Conservation (phyloP, 2,329 filamentous ascomycete genomes). For the Trichoderma afroharzianum region DNA sequence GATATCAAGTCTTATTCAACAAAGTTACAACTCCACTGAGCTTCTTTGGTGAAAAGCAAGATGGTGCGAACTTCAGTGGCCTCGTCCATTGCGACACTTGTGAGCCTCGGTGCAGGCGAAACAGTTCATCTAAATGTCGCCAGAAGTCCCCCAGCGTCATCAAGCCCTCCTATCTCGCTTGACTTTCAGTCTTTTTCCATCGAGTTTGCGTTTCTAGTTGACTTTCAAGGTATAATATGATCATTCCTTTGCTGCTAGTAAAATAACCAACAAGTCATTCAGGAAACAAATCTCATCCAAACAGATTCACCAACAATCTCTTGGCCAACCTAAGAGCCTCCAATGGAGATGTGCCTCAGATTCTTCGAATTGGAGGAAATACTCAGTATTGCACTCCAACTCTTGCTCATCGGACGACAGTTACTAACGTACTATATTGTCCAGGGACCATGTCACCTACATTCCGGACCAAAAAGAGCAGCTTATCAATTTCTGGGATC, state of each 20-base stretch:
- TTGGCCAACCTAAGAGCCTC: slow-evolving; percentile 8
- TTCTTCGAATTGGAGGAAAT: slow-evolving; percentile 12
- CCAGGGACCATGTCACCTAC: slow-evolving; percentile 12
- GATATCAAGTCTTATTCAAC: not conserved
- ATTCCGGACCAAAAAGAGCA: slow-evolving; percentile 7
- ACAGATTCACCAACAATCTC: slow-evolving; percentile 11
- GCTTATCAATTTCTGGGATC: slow-evolving; percentile 8
- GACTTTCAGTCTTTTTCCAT: slow-evolving; percentile 15
- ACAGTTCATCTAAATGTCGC: not conserved
- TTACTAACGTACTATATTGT: not conserved
- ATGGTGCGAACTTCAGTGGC: not conserved
- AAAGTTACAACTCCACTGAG: not conserved
- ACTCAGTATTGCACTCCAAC: not conserved
- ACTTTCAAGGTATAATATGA: not conserved
- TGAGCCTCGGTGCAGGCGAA: not conserved
- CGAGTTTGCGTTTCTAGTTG: slow-evolving; percentile 11
- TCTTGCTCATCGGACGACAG: not conserved
- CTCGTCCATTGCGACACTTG: not conserved
- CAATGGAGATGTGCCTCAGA: slow-evolving; percentile 12
- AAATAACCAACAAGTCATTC: not conserved
- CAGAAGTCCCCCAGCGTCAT: not conserved
- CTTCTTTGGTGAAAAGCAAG: not conserved
- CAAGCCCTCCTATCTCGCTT: slow-evolving; percentile 2
- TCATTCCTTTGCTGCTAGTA: no score
- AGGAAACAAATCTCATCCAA: slow-evolving; percentile 14